Evolutionary conservation across 2,329 filamentous ascomycete genomes (phyloP), one percentile per base, ranked within the genome.

Genomic region (Fusarium scirpi): DNA sequence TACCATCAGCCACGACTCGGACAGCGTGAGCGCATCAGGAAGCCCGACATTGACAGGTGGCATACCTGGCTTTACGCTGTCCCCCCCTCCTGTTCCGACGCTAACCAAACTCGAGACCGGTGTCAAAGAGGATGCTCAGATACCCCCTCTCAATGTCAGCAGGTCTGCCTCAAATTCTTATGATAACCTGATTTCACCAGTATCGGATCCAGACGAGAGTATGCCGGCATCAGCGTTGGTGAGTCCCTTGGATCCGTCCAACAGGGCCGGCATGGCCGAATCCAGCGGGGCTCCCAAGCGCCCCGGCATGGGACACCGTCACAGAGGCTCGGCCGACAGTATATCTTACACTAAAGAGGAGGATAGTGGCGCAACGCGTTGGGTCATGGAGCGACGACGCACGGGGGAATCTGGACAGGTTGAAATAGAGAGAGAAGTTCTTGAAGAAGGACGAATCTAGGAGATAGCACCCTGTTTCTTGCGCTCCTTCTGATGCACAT

Each of bases 321-420:
- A 86, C 69, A 85, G 84, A 69, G 82, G 86, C 52, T 91, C 88
- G 47, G 84, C 89, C 3, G 91, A 92, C 70, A 92, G 90, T 67
- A 89, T 94, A 34, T 90, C 90, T 9, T 94, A 94, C 77, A 85
- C 86, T 48, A 88, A 90, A 65, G 89, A 91, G 74, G 88, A 90
- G 47, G 83, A 87, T 4, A 84, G 84, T 11, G 86, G 85, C 2
- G 86, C 87, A 69, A 86, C 84, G 58, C 81, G 90, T 47, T 93
- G 91, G 91, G 87, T 93, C 10, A 81, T 93, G 71, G 91, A 94
- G 78, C 81, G 91, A 38, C 83, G 91, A 55, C 82, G 91, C 38
- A 91, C 89, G 5, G 88, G 84, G 2, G 90, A 92, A 73, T 85
- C 83, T 62, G 91, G 90, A 1, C 85, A 91, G 77, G 79, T 90